Evolutionary conservation across 1,284 basidiomycete genomes (phyloP), one percentile per base, ranked within the genome.

Genomic region (Rhodotorula sp.): DNA sequence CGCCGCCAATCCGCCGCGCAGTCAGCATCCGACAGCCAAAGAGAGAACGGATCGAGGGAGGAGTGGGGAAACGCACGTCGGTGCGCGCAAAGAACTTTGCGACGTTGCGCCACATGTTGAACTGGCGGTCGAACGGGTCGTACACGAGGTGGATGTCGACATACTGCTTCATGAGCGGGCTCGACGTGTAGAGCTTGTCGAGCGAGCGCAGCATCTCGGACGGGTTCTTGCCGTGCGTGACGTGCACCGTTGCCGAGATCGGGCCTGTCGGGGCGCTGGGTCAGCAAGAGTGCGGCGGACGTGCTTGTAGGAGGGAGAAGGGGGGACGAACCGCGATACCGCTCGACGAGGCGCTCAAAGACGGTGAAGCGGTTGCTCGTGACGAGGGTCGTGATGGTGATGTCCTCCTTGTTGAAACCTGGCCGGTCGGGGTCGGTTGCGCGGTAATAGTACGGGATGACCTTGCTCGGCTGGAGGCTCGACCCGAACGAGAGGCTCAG

Each of bases 111-210:
- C 91, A 93, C 53, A 90, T 88, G 81, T 93, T 93, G 83, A 93
- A 89, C 79, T 92, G 87, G 7, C 91, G 85, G 72, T 90, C 88
- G 70, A 91, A 91, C 4, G 88, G 86, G 67, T 92, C 91, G 76
- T 94, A 85, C 48, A 94, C 88, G 46, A 96, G 87, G 78, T 96
- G 93, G 16, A 95, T 87, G 78, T 95, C 93, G 55, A 93, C 91
- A 72, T 87, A 89, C 44, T 80, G 82, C 56, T 85, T 81, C 85
- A 92, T 89, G 61, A 82, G 83, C 1, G 86, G 85, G 5, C 87
- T 87, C 10, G 87, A 87, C 9, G 84, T 83, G 81, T 92, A 90
- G 57, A 92, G 82, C 9, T 82, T 81, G 76, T 89, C 87, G 52
- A 92, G 84, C 10, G 86, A 85, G 61, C 85, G 84, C 41, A 92